Conservation (phyloP, 192 early-diverging fungal species). For the Chytriomyces sp. region DNA sequence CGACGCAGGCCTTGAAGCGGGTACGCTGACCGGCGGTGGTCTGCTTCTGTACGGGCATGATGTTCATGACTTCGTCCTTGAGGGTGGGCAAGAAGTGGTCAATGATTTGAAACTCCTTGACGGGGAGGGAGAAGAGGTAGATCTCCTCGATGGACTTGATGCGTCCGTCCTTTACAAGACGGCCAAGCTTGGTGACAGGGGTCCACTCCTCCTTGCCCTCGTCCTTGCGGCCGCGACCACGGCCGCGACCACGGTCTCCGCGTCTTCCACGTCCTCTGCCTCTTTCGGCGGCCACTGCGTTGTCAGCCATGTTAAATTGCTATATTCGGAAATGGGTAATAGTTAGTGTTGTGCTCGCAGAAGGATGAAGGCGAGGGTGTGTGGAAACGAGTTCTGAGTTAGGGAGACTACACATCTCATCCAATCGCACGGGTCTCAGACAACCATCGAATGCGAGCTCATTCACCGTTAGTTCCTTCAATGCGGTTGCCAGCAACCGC, state of each 20-base stretch:
- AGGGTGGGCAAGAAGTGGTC: constrained; percentile 93
- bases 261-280: constrained; percentile 83
- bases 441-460: no score
- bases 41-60: constrained; percentile 99
- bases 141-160: constrained; percentile 97
- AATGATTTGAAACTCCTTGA: constrained; percentile 99
- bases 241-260: constrained; percentile 60
- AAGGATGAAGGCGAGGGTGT: no score
- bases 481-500: no score
- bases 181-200: constrained; percentile 98
- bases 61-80: constrained; percentile 99
- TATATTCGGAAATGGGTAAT: neutral
- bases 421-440: no score
- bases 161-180: constrained; percentile 97
- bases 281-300: constrained; percentile 42
- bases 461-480: no score
- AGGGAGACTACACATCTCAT: no score
- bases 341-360: no score
- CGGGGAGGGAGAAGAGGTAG: constrained; percentile 96
- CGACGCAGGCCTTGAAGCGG: constrained; percentile 99
- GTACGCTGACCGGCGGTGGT: constrained; percentile 99
- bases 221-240: constrained; percentile 79
- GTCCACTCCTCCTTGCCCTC: constrained; percentile 85
- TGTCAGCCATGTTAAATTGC: constrained; percentile 34
- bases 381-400: no score